phyloP scores from a whole-genome alignment of 1,284 basidiomycete species.

The Rhodofomes roseus region DNA sequence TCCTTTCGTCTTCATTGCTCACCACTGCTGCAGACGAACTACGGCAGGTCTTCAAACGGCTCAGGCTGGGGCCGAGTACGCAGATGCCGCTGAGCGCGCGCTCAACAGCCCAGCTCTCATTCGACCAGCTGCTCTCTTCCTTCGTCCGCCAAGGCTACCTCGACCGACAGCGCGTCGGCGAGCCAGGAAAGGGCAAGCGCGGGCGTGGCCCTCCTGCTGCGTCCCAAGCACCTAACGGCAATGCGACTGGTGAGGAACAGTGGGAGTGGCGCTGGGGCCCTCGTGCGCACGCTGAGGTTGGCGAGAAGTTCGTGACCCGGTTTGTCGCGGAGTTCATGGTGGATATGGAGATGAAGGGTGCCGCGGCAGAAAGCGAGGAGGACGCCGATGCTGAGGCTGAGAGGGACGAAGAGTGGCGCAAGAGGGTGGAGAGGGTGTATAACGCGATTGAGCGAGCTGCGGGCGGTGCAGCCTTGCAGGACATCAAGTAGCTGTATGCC shows the following conservation, averaged over 20 bases:
- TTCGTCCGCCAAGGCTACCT: slow-evolving; percentile 67
- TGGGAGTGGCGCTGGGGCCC: slow-evolving; percentile 80
- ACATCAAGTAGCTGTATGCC: slow-evolving; percentile 28
- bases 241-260: slow-evolving; percentile 33
- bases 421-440: slow-evolving; percentile 41
- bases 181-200: slow-evolving; percentile 45
- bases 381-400: slow-evolving; percentile 39
- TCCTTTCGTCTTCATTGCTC: slow-evolving; percentile 3
- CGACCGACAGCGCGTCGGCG: slow-evolving; percentile 52
- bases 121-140: slow-evolving; percentile 55
- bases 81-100: slow-evolving; percentile 45
- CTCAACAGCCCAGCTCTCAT: slow-evolving; percentile 42
- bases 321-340: slow-evolving; percentile 79
- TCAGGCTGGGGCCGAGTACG: slow-evolving; percentile 46
- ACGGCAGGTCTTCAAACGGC: slow-evolving; percentile 54
- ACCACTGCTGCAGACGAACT: slow-evolving; percentile 46
- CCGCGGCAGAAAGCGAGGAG: slow-evolving; percentile 30
- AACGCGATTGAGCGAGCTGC: slow-evolving; percentile 61
- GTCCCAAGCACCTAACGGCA: slow-evolving; percentile 13
- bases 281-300: slow-evolving; percentile 69
- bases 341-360: slow-evolving; percentile 28
- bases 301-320: slow-evolving; percentile 57
- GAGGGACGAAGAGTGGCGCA: slow-evolving; percentile 31
- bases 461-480: slow-evolving; percentile 47
- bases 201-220: slow-evolving; percentile 38